Base-by-base conservation (phyloP, 1,139 yeast species). In the Suhomyces taliae region DNA sequence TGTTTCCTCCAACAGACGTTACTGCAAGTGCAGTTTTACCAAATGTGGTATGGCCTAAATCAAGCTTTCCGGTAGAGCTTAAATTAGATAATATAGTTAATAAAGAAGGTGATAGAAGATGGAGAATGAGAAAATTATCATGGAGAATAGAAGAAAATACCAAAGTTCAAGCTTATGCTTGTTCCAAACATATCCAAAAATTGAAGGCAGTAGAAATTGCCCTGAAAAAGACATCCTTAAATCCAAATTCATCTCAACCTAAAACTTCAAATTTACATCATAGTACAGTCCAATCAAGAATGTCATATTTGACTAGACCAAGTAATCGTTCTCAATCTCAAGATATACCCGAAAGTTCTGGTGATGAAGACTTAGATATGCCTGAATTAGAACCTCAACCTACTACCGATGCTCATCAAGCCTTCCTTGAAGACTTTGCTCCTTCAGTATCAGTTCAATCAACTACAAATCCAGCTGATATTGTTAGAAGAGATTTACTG, bases 1-100 rank as follows among this genome's bases (percentile, higher is more conserved):
- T 95, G 1, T 93, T 93, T 65, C 99, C 99, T 1, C 98, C 99
- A 4, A 93, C 98, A 0, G 89, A 87, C 42, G 85, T 93, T 36
- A 85, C 89, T 3, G 95, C 97, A 4, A 81, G 86, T 36, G 91
- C 96, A 4, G 86, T 86, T 5, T 71, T 93, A 40, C 99, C 99
- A 2, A 87, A 88, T 53, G 96, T 90, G 12, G 79, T 89, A 19
- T 88, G 88, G 62, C 99, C 99, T 9, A 86, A 88, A 58, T 87
- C 96, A 0, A 76, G 85, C 0, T 89, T 93, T 60, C 87, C 95
- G 0, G 76, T 93, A 31, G 97, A 90, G 59, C 71, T 93, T 59
- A 81, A 84, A 53, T 67, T 95, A 56, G 95, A 90, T 55, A 93
- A 96, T 49, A 79, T 93, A 27, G 81, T 85, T 1, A 69, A 75